These are phyloP conservation scores for Cornus florida DNA, from an alignment of 148 eudicot genomes.

Conservation along the genomic window DNA sequence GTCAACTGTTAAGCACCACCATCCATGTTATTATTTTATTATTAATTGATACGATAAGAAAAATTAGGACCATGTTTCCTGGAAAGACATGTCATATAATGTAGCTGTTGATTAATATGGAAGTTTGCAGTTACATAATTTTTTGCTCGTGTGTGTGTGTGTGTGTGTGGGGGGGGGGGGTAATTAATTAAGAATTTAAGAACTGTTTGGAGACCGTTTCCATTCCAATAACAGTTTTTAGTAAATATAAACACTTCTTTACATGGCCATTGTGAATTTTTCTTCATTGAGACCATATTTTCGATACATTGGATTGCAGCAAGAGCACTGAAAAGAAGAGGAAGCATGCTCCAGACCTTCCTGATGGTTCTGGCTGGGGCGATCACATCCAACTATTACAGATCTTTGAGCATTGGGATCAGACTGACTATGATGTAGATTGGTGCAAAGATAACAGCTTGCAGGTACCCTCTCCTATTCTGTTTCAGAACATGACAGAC, in stretches of 20 bases:
- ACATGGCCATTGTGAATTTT: neutral
- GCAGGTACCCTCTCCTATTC: constrained; percentile 47
- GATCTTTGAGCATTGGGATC: constrained; percentile 86
- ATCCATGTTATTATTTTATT: neutral
- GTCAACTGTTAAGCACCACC: neutral
- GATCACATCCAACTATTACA: constrained; percentile 93
- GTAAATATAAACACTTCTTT: neutral
- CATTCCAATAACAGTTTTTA: neutral
- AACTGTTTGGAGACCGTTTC: neutral
- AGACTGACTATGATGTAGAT: constrained; percentile 56
- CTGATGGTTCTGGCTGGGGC: constrained; percentile 91
- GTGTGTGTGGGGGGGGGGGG: no score
- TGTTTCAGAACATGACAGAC: neutral
- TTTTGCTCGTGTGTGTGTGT: no score
- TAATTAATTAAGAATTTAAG: neutral
- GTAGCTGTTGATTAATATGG: neutral
- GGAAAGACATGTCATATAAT: no score
- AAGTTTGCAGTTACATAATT: neutral
- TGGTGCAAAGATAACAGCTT: constrained; percentile 92
- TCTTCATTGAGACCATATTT: neutral
- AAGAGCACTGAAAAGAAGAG: constrained; percentile 84
- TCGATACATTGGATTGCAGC: constrained; percentile 28
- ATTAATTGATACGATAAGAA: neutral
- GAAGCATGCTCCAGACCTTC: constrained; percentile 70
- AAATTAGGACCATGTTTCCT: neutral